Evolutionary conservation across 2,329 filamentous ascomycete genomes (phyloP), one percentile per base, ranked within the genome.

Genomic region (Alternaria postmessia): DNA sequence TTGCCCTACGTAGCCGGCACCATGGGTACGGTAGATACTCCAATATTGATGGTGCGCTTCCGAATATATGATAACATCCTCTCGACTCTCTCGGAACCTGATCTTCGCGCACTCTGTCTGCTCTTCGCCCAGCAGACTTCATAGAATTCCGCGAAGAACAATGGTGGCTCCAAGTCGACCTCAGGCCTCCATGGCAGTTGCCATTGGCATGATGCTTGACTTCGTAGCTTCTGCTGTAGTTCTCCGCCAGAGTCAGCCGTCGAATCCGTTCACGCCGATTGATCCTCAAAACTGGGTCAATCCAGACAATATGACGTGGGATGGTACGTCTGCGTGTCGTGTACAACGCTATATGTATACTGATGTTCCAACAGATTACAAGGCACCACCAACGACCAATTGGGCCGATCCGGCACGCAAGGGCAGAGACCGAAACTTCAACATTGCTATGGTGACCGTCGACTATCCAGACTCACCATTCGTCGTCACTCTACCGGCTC

Each of bases 211-310:
- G 16, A 63, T 72, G 60, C 55, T 72, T 41, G 62, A 59, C 20
- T 30, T 64, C 9, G 63, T 52, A 12, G 60, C 62, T 14, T 67
- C 67, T 44, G 67, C 68, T 28, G 57, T 69, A 3, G 44, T 65
- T 14, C 55, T 62, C 18, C 59, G 62, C 39, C 55, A 61, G 14
- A 63, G 51, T 22, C 32, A 55, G 16, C 59, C 64, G 24, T 64
- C 61, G 18, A 78, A 83, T 44, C 83, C 84, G 0, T 86, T 86
- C 65, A 74, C 78, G 16, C 75, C 83, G 3, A 77, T 86, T 36
- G 84, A 86, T 64, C 79, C 80, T 39, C 84, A 86, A 68, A 79
- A 82, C 34, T 85, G 83, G 81, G 81, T 83, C 7, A 85, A 85
- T 59, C 83, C 83, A 0, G 83, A 85, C 62, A 81, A 84, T 68